These are phyloP conservation scores for Diaporthe australafricana DNA, from an alignment of 2,329 filamentous ascomycete species.

Conservation along the genomic window DNA sequence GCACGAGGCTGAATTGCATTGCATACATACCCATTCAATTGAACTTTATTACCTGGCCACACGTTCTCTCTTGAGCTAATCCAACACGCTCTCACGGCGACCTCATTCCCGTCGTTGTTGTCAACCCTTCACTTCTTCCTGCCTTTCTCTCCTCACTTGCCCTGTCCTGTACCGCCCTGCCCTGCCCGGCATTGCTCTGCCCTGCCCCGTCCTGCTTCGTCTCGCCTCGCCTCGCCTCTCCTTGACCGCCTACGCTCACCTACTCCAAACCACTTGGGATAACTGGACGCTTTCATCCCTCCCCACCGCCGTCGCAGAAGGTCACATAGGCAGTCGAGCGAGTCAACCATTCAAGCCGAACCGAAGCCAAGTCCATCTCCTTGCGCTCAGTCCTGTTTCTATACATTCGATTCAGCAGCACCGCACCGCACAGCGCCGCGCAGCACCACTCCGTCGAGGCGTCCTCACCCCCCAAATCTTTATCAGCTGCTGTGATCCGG, in stretches of 20 bases:
- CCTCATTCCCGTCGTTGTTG: conserved; percentile 27
- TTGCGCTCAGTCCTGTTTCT: conserved; percentile 8
- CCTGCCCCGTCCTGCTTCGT: background rate
- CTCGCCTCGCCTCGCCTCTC: conserved; percentile 16
- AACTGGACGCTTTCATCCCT: conserved; percentile 9
- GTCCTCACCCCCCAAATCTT: conserved; percentile 14
- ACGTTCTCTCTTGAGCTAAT: conserved; percentile 32
- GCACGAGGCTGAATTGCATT: conserved; percentile 31
- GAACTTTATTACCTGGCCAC: conserved; percentile 26
- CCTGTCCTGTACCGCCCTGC: conserved; percentile 15
- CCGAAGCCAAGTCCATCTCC: conserved; percentile 22
- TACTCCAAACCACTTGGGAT: conserved; percentile 24
- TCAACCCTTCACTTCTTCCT: conserved; percentile 30
- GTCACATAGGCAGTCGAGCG: conserved; percentile 10
- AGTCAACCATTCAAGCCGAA: conserved; percentile 12
- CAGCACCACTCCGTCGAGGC: conserved; percentile 24
- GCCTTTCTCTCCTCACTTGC: conserved; percentile 27
- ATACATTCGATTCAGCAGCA: conserved; percentile 9
- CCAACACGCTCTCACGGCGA: conserved; percentile 29
- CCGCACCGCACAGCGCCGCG: background rate
- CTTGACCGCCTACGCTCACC: conserved; percentile 29
- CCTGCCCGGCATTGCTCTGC: background rate
- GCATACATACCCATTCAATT: conserved; percentile 24
- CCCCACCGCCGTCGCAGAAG: conserved; percentile 26
- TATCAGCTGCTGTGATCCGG: conserved; percentile 32